Evolutionary conservation across 2,329 filamentous ascomycete species (phyloP).

Genomic region (Blastomyces emzantsi): DNA sequence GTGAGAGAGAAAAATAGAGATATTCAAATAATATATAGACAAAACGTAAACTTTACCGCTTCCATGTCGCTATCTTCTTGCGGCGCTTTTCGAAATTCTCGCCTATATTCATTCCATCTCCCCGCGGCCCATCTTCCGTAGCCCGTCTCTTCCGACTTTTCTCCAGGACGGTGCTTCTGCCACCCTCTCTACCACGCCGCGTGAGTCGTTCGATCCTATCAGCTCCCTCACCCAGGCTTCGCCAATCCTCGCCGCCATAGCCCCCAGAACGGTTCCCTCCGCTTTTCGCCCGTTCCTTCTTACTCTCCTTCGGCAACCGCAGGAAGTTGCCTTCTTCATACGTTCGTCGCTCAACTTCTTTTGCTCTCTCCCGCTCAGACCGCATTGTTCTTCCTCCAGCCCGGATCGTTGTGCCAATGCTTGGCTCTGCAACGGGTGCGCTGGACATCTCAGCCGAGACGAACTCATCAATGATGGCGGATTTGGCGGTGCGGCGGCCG

Average conservation of each 20-base stretch:
- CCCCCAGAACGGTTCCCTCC: conserved; percentile 41
- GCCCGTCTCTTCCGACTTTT: conserved; percentile 75
- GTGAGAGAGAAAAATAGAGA: not conserved
- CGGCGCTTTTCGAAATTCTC: conserved; percentile 44
- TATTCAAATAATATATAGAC: not conserved
- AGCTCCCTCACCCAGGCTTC: conserved; percentile 70
- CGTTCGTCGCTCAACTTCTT: conserved; percentile 66
- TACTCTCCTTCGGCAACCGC: conserved; percentile 73
- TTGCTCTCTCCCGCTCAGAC: conserved; percentile 63
- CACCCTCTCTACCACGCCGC: conserved; percentile 52
- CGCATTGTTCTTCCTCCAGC: conserved; percentile 70
- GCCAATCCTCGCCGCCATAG: conserved; percentile 93
- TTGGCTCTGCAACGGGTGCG: conserved; percentile 75
- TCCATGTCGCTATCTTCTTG: conserved; percentile 38
- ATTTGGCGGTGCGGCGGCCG: conserved; percentile 58
- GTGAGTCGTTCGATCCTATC: conserved; percentile 82
- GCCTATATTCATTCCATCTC: conserved; percentile 57
- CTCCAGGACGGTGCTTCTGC: conserved; percentile 50
- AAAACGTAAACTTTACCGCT: conserved; percentile 17
- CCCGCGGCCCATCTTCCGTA: conserved; percentile 61
- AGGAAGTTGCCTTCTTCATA: conserved; percentile 94
- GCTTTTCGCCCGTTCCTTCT: conserved; percentile 70
- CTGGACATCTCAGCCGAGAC: conserved; percentile 73
- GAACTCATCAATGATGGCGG: conserved; percentile 85
- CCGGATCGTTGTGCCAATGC: conserved; percentile 82